Percentiles rank a stretch among this genome's conserved stretches.
phyloP scores from a whole-genome alignment of 2,329 filamentous ascomycete species.

The Coniosporium uncinatum region DNA sequence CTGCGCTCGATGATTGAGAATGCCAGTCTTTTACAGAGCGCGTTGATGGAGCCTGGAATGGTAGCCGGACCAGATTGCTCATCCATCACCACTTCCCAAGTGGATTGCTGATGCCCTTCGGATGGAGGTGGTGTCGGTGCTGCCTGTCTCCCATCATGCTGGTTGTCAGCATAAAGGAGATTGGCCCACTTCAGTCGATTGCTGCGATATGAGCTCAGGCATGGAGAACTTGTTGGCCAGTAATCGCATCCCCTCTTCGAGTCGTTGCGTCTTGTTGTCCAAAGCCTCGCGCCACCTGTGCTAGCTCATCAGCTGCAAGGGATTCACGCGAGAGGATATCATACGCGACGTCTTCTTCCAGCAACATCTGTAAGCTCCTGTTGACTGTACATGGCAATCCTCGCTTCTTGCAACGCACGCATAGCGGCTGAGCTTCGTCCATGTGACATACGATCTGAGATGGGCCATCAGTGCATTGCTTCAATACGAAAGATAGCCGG shows the following conservation, averaged over 20 bases:
- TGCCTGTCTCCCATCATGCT: too few species aligned
- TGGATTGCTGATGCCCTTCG: not conserved
- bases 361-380: constrained; percentile 32
- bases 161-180: too few species aligned
- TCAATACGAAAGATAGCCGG: not conserved
- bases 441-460: constrained; percentile 34
- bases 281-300: constrained; percentile 32
- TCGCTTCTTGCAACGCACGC: constrained; percentile 31
- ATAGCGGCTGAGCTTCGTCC: constrained; percentile 27
- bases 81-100: constrained; percentile 31
- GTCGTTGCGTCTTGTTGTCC: constrained; percentile 23
- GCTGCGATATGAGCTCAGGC: too few species aligned
- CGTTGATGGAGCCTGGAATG: constrained; percentile 23
- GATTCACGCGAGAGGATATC: constrained; percentile 1
- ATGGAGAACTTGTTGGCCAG: too few species aligned
- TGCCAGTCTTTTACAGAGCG: too few species aligned
- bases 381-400: constrained; percentile 33
- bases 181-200: too few species aligned
- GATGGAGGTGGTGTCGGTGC: not conserved
- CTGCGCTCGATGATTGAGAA: too few species aligned
- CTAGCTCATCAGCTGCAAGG: not conserved
- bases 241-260: constrained; percentile 31
- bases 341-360: constrained; percentile 29
- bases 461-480: not conserved
- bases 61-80: constrained; percentile 25